A percentile compares a stretch with the other conserved stretches of the same genome.
Evolutionary conservation across 805 yeast genomes (phyloP).

Genomic region (Brettanomyces bruxellensis): DNA sequence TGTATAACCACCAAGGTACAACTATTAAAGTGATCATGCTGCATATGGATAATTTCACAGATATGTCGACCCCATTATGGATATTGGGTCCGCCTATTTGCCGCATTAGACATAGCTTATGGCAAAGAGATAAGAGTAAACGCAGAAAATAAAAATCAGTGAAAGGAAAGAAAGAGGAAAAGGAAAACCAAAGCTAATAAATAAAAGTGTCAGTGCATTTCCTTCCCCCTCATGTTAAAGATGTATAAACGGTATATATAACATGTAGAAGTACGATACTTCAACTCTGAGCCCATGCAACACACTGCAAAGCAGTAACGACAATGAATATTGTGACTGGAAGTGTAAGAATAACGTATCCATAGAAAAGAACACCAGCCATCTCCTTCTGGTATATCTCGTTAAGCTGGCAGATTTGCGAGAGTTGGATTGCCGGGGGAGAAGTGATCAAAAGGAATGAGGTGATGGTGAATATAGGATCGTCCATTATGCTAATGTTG

Average conservation of each 20-base stretch:
- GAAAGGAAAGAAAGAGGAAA: too few relatives aligned
- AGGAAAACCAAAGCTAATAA: too few relatives aligned
- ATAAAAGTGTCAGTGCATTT: background rate
- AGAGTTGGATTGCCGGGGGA: slow-evolving; percentile 78
- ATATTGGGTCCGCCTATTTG: too few relatives aligned
- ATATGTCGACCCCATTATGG: too few relatives aligned
- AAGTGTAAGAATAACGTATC: slow-evolving; percentile 64
- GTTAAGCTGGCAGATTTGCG: slow-evolving; percentile 73
- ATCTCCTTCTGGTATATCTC: slow-evolving; percentile 70
- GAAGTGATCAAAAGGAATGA: slow-evolving; percentile 67
- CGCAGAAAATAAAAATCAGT: too few relatives aligned
- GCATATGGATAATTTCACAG: too few relatives aligned
- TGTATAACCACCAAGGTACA: too few relatives aligned
- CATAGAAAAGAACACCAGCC: slow-evolving; percentile 79
- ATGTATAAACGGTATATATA: background rate
- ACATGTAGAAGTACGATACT: too few relatives aligned
- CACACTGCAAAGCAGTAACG: slow-evolving; percentile 52
- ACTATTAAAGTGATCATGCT: too few relatives aligned
- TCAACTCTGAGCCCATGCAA: slow-evolving; percentile 25
- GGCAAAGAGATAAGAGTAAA: too few relatives aligned
- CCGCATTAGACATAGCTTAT: too few relatives aligned
- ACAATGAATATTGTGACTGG: slow-evolving; percentile 72
- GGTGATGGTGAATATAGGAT: slow-evolving; percentile 72
- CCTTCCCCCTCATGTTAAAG: background rate
- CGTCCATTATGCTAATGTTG: slow-evolving; percentile 62